Base-by-base conservation (phyloP, 2,329 filamentous ascomycete genomes). In the Ophioceras dolichostomum region DNA sequence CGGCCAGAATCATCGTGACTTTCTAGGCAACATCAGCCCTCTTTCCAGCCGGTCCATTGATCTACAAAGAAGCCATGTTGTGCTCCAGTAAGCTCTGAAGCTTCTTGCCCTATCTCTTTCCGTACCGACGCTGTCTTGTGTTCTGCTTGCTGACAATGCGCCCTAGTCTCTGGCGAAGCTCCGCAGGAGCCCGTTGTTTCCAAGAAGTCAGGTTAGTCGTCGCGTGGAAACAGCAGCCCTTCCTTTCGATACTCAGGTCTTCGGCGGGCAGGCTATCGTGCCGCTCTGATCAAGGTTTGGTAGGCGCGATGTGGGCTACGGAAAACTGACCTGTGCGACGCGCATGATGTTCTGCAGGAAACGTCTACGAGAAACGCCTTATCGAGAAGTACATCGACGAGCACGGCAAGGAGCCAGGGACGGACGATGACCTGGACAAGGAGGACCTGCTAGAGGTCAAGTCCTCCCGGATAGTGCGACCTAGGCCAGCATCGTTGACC, bases 321-420 rank as follows among this genome's bases (percentile, higher is more conserved):
- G n/a, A n/a, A n/a, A n/a, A n/a, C n/a, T n/a, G n/a, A n/a, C n/a
- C 43, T 49, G 33, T 20, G 41, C 40, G 36, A 49, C 44, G 4
- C 19, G 13, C 18, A 18, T 30, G 20, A 29, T 9, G 14, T 22
- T 13, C 19, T 28, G 19, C 54, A 85, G 85, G 89, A 51, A 80
- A 83, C 57, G 76, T 96, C 36, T 98, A 93, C 60, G 91, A 98
- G 64, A 94, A 86, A 65, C 82, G 89, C 36, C 70, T 98, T 45
- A 89, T 98, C 52, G 87, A 95, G 59, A 83, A 89, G 49, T 94
- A 95, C 58, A 87, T 98, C 53, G 74, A 83, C 46, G 86, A 96
- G 61, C 77, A 96, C 61, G 91, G 84, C 51, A 93, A 86, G 47
- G 91, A 98, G 52, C 91, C 91, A 21, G 79, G 87, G 41, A 91